Evolutionary conservation across 2,329 filamentous ascomycete genomes (phyloP).

Genomic region (Monosporascus sp.): DNA sequence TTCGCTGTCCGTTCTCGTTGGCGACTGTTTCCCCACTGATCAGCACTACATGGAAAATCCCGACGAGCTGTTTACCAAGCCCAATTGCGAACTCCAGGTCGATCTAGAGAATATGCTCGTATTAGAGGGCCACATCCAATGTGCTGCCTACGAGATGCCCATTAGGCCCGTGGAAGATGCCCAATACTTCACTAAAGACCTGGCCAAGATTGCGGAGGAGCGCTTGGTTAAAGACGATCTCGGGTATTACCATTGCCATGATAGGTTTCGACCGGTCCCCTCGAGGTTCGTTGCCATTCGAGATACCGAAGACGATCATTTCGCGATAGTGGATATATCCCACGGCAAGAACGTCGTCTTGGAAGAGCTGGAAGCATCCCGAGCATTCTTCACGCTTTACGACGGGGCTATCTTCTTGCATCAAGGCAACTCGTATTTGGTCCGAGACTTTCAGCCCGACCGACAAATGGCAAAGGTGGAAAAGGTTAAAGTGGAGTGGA

Average conservation of each 20-base stretch:
- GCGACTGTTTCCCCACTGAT: conserved; percentile 84
- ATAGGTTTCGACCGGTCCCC: conserved; percentile 79
- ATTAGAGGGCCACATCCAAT: conserved; percentile 90
- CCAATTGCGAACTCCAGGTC: conserved; percentile 83
- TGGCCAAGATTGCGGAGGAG: conserved; percentile 66
- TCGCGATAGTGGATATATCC: conserved; percentile 86
- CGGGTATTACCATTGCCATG: conserved; percentile 87
- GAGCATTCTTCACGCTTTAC: conserved; percentile 94
- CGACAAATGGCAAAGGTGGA: conserved; percentile 81
- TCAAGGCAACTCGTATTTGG: conserved; percentile 88
- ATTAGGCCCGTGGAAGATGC: conserved; percentile 72
- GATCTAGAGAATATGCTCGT: conserved; percentile 90
- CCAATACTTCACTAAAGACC: conserved; percentile 71
- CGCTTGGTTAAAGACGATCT: conserved; percentile 67
- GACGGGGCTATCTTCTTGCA: conserved; percentile 96
- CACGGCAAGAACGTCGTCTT: conserved; percentile 78
- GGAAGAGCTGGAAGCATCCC: conserved; percentile 91
- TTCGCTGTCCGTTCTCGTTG: conserved; percentile 82
- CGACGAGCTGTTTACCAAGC: conserved; percentile 85
- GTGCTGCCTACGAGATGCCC: conserved; percentile 91
- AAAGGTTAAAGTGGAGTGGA: conserved; percentile 90
- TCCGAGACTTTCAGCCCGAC: conserved; percentile 81
- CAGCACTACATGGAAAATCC: conserved; percentile 98
- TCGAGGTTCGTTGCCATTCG: conserved; percentile 81
- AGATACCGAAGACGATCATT: conserved; percentile 84